These are phyloP conservation scores for Talaromyces marneffei DNA, from an alignment of 2,329 filamentous ascomycete species.

Conservation along the genomic window DNA sequence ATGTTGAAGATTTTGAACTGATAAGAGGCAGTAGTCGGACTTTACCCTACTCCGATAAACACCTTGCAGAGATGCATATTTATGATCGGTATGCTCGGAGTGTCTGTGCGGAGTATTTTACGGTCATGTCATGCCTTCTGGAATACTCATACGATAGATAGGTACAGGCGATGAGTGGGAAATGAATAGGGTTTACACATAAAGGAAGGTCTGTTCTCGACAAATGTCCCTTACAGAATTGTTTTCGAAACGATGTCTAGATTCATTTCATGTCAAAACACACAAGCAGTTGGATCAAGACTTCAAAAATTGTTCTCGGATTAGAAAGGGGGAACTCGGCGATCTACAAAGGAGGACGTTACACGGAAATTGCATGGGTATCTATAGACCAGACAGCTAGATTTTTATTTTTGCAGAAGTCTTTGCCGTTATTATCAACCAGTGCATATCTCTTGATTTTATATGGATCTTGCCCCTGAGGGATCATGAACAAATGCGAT, in stretches of 20 bases:
- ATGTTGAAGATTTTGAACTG: background rate
- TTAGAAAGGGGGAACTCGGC: background rate
- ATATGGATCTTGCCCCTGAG: background rate
- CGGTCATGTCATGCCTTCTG: background rate
- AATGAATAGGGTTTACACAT: too few species aligned
- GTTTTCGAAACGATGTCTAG: background rate
- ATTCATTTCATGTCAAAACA: background rate
- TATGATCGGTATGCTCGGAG: background rate
- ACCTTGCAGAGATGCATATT: background rate
- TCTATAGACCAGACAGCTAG: background rate
- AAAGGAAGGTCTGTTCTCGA: background rate
- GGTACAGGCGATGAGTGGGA: background rate
- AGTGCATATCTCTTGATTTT: background rate
- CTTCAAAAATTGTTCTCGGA: background rate
- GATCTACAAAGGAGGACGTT: background rate
- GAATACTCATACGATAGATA: background rate
- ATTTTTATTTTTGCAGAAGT: background rate
- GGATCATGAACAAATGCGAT: too few species aligned
- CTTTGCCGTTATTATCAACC: background rate
- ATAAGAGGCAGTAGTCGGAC: background rate
- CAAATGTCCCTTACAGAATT: background rate
- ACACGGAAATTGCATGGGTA: background rate
- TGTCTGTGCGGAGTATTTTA: constrained; percentile 1
- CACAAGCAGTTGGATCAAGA: background rate
- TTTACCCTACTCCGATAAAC: background rate